Percentiles rank a stretch among this genome's conserved stretches.
These are phyloP conservation scores for Metarhizium humberi DNA, from an alignment of 2,329 filamentous ascomycete genomes.

Conservation along the genomic window DNA sequence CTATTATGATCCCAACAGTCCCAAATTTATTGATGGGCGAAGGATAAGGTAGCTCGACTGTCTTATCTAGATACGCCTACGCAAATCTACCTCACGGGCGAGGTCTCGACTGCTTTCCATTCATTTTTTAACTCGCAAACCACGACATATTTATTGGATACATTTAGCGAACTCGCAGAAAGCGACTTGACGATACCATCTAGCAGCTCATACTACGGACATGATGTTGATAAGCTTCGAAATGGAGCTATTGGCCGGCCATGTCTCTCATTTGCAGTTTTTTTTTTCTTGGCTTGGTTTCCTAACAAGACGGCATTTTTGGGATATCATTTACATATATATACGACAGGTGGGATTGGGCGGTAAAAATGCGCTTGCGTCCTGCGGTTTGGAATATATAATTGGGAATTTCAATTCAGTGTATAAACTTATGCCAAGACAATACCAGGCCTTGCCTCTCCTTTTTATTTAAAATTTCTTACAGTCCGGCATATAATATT, in stretches of 20 bases:
- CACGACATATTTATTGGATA: not conserved
- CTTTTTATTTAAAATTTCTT: no score
- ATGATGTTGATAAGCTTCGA: not conserved
- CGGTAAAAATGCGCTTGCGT: not conserved
- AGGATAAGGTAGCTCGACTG: constrained; percentile 24
- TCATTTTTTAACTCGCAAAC: not conserved
- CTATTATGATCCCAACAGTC: constrained; percentile 42
- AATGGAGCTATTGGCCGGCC: not conserved
- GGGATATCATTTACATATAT: no score
- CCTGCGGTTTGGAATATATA: not conserved
- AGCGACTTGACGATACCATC: not conserved
- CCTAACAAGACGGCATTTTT: no score
- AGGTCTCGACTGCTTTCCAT: not conserved
- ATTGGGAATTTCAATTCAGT: no score
- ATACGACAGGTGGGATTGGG: not conserved
- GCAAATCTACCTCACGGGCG: not conserved
- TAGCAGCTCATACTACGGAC: not conserved
- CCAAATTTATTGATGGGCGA: constrained; percentile 47
- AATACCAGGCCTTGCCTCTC: no score
- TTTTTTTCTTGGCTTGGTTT: no score
- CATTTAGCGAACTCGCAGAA: not conserved
- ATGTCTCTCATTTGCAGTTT: no score
- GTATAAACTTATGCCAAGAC: no score
- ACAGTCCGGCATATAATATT: not conserved
- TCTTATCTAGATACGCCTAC: not conserved